Evolutionary conservation across 2,329 filamentous ascomycete genomes (phyloP).

Genomic region (Cadophora sp.): DNA sequence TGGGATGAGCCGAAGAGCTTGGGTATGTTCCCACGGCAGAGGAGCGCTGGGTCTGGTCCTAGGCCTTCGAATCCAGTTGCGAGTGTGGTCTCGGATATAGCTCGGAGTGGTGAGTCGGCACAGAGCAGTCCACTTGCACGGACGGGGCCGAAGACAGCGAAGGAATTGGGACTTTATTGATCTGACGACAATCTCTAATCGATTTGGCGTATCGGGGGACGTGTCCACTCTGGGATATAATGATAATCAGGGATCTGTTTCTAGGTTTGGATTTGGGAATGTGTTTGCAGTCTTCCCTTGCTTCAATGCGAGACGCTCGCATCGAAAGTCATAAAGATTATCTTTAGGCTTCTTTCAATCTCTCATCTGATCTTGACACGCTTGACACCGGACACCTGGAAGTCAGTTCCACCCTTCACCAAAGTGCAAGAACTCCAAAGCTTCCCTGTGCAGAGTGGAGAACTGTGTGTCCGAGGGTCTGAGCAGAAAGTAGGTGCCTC

Average conservation of each 20-base stretch:
- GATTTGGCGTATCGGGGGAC: background rate
- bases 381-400: background rate
- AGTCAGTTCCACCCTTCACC: background rate
- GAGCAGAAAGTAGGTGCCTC: too few relatives aligned
- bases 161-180: conserved; percentile 7
- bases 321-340: background rate
- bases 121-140: background rate
- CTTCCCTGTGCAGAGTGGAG: background rate
- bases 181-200: background rate
- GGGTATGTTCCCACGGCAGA: conserved; percentile 17
- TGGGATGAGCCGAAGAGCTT: conserved; percentile 31
- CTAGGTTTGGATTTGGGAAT: background rate
- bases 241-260: background rate
- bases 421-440: background rate
- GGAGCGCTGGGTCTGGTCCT: background rate
- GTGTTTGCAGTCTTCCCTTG: background rate
- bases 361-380: background rate
- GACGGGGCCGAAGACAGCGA: background rate
- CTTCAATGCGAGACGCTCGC: background rate
- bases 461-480: background rate
- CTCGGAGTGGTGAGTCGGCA: background rate
- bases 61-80: background rate
- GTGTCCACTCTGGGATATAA: background rate
- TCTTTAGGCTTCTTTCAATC: background rate
- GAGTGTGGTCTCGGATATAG: conserved; percentile 4